A percentile compares a stretch with the other conserved stretches of the same genome.
phyloP scores from a whole-genome alignment of 345 rosid species.

The Salix koriyanagi region DNA sequence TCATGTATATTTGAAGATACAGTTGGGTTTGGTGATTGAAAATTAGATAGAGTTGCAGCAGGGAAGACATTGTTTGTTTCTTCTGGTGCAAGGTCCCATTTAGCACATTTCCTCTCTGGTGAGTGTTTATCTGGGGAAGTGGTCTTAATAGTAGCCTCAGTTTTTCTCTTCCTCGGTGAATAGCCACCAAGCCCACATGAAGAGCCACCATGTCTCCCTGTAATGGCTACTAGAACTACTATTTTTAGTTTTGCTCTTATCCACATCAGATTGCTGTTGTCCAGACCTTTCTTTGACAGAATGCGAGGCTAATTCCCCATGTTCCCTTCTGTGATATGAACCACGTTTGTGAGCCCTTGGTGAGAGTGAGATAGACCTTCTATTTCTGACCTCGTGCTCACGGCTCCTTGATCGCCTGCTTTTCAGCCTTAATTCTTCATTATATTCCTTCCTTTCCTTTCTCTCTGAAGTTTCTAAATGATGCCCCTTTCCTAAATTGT shows the following conservation, averaged over 20 bases:
- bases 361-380: conserved; percentile 53
- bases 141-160: conserved; percentile 53
- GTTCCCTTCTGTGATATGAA: conserved; percentile 41
- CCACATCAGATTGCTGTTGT: conserved; percentile 44
- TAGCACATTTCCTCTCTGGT: conserved; percentile 67
- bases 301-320: conserved; percentile 36
- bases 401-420: conserved; percentile 68
- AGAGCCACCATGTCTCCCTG: conserved; percentile 45
- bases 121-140: conserved; percentile 64
- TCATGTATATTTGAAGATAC: conserved; percentile 38
- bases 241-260: conserved; percentile 31
- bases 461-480: conserved; percentile 43
- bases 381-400: conserved; percentile 47
- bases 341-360: conserved; percentile 44
- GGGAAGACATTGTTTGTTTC: conserved; percentile 27
- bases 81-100: conserved; percentile 72
- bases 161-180: conserved; percentile 87
- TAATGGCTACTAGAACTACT: conserved; percentile 52
- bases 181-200: conserved; percentile 87
- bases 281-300: conserved; percentile 43
- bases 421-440: conserved; percentile 47
- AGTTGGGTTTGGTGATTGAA: conserved; percentile 38
- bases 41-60: conserved; percentile 39
- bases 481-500: conserved; percentile 42
- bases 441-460: conserved; percentile 47